Base-by-base conservation (phyloP, 2,329 filamentous ascomycete genomes). In the Botryotinia calthae region DNA sequence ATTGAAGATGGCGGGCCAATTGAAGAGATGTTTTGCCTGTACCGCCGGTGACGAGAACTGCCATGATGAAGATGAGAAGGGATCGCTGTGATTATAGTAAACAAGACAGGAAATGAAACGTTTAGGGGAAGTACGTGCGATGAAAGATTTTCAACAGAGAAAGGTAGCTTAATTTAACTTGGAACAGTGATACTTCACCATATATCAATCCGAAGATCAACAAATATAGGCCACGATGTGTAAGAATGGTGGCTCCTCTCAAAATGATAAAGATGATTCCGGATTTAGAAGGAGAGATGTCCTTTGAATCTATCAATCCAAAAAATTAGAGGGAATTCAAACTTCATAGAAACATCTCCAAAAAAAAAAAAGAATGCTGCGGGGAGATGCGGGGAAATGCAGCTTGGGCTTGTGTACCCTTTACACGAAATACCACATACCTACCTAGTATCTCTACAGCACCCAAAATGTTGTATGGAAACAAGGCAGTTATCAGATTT, bases 11-110 rank as follows among this genome's bases (percentile, higher is more conserved):
- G 22, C 44, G 51, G 37, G 66, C 66, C n/a, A 58, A 25, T 18
- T 59, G 66, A 40, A 58, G 31, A 37, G 51, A 69, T 40, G 66
- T 40, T 28, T 69, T 69, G 6, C 66, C 66, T 28, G 66, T 59
- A 42, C 66, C 66, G 14, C 37, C 51, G 1, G 66, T 58, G 37
- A 69, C n/a, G n/a, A 69, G 66, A 31, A 58, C 22, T 51, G n/a
- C 51, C 66, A 58, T 59, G 31, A 58, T 46, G 66, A 42, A 56
- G 16, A 28, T 40, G 12, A 22, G 51, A 42, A 42, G 18, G 16
- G 7, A 14, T 10, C 25, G n/a, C 25, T 20, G 12, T 67, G 16
- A n/a, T 6, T 54, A 25, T 20, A 34, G 6, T 7, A 4, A 18
- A 25, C 18, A n/a, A 4, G 3, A 42, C 3, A 6, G 8, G n/a